Base-by-base conservation (phyloP, 139 green algal genomes). In the Chlamydomonas sphaeroides region DNA sequence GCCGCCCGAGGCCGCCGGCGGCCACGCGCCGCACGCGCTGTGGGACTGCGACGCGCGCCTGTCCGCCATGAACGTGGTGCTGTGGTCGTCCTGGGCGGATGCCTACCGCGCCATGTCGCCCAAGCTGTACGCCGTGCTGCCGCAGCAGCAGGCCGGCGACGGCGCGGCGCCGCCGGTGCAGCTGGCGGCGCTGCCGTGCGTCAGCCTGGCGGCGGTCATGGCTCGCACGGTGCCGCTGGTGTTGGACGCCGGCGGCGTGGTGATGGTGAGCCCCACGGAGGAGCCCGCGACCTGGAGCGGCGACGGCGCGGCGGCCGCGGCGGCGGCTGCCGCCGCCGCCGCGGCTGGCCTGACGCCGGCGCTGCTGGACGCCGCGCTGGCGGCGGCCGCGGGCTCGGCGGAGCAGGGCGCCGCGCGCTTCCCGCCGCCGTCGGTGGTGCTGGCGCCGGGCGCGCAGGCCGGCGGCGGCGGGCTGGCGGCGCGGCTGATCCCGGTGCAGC, bases 201-300 rank as follows among this genome's bases (percentile, higher is more conserved):
- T 83, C 23, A 83, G 45, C 62, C 76, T 83, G 41, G 76, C 76
- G 20, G 76, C 63, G 32, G 53, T 74, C 33, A 72, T 83, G 62
- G 63, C 76, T 14, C 62, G 76, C 20, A 65, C 62, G 3, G 62
- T 56, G 45, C 62, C 76, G 63, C 45, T 83, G 62, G 39, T 83
- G 33, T 45, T 83, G 18, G 76, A 83, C 33, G 21, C 35, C 0
- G 76, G 76, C 8, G 33, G 32, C 7, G 32, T 33, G 7, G 62
- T 83, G 30, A 45, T 83, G 21, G 62, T 83, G 18, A 74, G 62
- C 63, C 42, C 32, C 17, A 72, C 62, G 10, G 62, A 72, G 76
- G 62, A 72, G 61, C 62, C 62, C 33, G 32, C 35, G 42, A 21
- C 57, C 0, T 17, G 36, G 14, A 62, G 68, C 68, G 35, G 28